Evolutionary conservation across 352 stramenopile species (phyloP).

Genomic region (Phytophthora vignae): DNA sequence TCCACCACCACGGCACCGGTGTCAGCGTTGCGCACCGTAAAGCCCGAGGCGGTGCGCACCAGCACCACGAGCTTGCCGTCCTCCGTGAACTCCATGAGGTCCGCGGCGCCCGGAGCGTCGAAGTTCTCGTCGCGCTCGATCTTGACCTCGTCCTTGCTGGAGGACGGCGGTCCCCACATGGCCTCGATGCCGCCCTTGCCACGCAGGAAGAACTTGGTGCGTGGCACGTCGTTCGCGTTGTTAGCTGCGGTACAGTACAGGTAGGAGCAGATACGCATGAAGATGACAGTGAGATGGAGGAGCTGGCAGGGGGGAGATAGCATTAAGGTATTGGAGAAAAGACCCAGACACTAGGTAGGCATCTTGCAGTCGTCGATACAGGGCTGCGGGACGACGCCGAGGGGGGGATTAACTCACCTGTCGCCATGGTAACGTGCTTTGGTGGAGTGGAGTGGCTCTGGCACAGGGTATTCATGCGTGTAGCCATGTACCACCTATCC

Average conservation of each 20-base stretch:
- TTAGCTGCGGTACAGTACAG: neutral
- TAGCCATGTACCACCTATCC: neutral
- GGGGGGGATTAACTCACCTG: slow-evolving; percentile 4
- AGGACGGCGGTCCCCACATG: slow-evolving; percentile 76
- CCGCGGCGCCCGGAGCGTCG: slow-evolving; percentile 42
- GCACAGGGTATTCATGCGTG: neutral
- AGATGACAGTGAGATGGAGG: neutral
- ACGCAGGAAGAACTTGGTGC: slow-evolving; percentile 89
- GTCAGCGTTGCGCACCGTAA: slow-evolving; percentile 74
- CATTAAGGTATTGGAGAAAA: neutral
- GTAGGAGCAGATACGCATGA: neutral
- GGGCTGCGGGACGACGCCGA: neutral
- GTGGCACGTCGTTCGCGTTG: slow-evolving; percentile 30
- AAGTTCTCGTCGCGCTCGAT: slow-evolving; percentile 70
- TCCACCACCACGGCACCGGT: slow-evolving; percentile 66
- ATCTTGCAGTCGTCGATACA: neutral
- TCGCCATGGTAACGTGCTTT: slow-evolving; percentile 18
- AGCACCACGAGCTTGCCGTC: slow-evolving; percentile 77
- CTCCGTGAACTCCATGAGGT: slow-evolving; percentile 80
- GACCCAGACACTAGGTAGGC: neutral
- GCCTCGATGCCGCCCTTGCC: slow-evolving; percentile 79
- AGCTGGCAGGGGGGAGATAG: neutral
- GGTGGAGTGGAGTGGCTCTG: slow-evolving; percentile 5
- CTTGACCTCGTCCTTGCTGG: slow-evolving; percentile 49
- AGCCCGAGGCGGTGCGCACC: slow-evolving; percentile 66